Base-by-base conservation (phyloP, 495 filamentous ascomycete species). In the Talaromyces liani region DNA sequence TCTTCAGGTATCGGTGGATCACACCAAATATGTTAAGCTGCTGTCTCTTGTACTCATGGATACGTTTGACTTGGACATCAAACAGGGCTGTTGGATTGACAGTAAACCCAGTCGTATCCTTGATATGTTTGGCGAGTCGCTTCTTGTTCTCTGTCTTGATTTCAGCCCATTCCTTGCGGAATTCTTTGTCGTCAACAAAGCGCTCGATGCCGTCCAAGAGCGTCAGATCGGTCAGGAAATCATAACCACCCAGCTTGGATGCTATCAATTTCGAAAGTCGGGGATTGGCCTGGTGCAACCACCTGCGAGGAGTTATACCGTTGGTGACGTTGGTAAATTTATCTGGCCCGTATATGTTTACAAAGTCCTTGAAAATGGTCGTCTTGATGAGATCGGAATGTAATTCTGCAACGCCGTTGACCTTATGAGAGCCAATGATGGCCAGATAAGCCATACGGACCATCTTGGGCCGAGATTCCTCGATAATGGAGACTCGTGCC, bases 281-380 rank as follows among this genome's bases (percentile, higher is more conserved):
- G 0, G 94, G 94, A 71, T 98, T 98, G 56, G 95, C 95, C 75
- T 98, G 94, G 75, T 98, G 93, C 36, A 98, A 84, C 94, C 94
- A 98, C 65, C 94, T 82, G 59, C 94, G 82, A 7, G 94, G 95
- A 0, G 94, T 98, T 71, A 98, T 92, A 41, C 94, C 94, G 71
- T 98, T 98, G 54, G 94, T 98, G 63, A 98, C 93, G 67, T 98
- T 98, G 41, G 90, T 97, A 77, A 98, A 98, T 71, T 96, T 96
- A 80, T 98, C 94, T 0, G 89, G 87, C 4, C 94, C 94, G 70
- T 93, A 98, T 63, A 98, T 89, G 45, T 81, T 80, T 47, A 98
- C 93, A 70, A 98, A 98, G 76, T 98, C 95, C 76, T 92, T 98
- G 85, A 98, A 98, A 65, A 98, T 92, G n/a, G 94, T 98, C 3